Evolutionary conservation across 306 rosid species (phyloP).

Genomic region (Sphenostylis stenocarpa): DNA sequence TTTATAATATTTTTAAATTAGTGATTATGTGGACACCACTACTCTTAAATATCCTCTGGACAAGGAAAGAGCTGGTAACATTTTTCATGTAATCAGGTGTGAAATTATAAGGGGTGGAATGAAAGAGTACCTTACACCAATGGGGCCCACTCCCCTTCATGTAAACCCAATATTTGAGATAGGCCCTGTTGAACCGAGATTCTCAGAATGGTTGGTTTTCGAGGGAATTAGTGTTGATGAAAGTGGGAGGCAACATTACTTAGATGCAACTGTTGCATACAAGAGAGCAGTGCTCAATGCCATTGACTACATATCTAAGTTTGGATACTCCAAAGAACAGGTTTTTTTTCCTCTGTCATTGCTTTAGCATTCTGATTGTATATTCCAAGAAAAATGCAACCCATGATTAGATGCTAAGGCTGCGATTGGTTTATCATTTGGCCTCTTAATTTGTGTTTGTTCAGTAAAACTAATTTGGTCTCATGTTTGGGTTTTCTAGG

Average conservation of each 20-base stretch:
- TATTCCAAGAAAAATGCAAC: too few relatives aligned
- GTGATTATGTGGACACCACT: neutral
- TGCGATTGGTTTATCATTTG: neutral
- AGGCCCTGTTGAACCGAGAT: constrained; percentile 90
- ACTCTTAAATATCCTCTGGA: neutral
- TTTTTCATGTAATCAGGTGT: constrained; percentile 49
- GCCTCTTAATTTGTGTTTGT: neutral
- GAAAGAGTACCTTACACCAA: constrained; percentile 96
- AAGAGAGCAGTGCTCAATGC: constrained; percentile 78
- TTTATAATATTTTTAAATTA: too few relatives aligned
- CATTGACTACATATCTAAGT: constrained; percentile 75
- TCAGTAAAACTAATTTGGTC: too few relatives aligned
- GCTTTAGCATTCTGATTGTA: too few relatives aligned
- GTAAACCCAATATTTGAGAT: constrained; percentile 90
- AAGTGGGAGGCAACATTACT: constrained; percentile 79
- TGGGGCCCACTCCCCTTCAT: constrained; percentile 92
- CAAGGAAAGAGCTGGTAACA: neutral
- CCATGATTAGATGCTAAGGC: constrained; percentile 2
- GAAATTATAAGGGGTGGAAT: constrained; percentile 88
- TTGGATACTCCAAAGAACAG: constrained; percentile 87
- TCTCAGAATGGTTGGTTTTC: constrained; percentile 88
- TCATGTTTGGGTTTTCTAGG: too few relatives aligned
- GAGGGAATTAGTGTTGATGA: constrained; percentile 89
- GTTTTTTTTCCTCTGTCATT: constrained; percentile 30
- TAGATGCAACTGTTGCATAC: constrained; percentile 83